Base-by-base conservation (phyloP, 768 basidiomycete species). In the Lentinula sp. region DNA sequence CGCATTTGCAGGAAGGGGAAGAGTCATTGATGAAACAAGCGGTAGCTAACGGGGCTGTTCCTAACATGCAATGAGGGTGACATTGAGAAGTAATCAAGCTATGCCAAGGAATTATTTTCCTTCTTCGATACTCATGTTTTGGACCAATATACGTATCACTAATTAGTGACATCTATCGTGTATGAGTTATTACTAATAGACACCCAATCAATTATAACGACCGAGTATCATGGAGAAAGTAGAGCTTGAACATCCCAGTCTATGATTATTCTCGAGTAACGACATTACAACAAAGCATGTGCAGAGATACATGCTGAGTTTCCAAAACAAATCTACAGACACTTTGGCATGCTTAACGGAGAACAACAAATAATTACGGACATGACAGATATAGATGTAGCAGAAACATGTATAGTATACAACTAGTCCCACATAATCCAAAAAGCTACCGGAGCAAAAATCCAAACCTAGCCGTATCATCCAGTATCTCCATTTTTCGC, bases 401-500 rank as follows among this genome's bases (percentile, higher is more conserved):
- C 16, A 50, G 31, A 43, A n/a, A 59, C 46, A 34, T 48, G 53
- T 40, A 54, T 40, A 21, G 46, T 21, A 37, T 21, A 45, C 39
- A 45, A 32, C 21, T 40, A 31, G 32, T 46, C 56, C 21, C 21
- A 57, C 31, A 57, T 15, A 8, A 21, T 11, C 45, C 56, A n/a
- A 57, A 40, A 55, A 55, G 53, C 53, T 55, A 40, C 34, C 53
- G 39, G 53, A 55, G 53, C 56, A 28, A 43, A 4, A 7, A 28
- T 6, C 46, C 7, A 48, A 21, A 10, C 9, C 8, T 9, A 48
- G 21, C 42, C 16, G 2, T 9, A 6, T 72, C 78, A 91, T 63
- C 89, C 89, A 46, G 82, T 88, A 70, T 91, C 89, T 58, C 85
- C 88, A 66, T 90, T 87, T 73, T 90, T 90, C 61, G 80, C 78